A percentile compares a stretch with the other conserved stretches of the same genome.
Evolutionary conservation across 805 yeast genomes (phyloP).

Genomic region (Citeromyces nyonsensis): DNA sequence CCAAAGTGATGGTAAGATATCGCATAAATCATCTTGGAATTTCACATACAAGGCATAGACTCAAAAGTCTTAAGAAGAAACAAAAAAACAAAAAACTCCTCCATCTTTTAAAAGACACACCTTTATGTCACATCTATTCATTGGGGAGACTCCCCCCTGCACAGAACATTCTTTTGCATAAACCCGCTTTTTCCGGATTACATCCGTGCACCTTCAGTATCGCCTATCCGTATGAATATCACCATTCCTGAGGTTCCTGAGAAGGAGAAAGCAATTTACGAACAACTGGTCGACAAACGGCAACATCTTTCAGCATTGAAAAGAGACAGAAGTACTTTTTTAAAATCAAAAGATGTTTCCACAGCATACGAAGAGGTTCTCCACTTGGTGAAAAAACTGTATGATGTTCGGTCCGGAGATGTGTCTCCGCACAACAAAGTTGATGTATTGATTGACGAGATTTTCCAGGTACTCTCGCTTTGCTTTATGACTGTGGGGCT

Average conservation of each 20-base stretch:
- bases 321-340: constrained; percentile 47
- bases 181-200: too few relatives aligned
- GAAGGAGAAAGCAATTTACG: constrained; percentile 17
- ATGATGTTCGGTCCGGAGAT: constrained; percentile 24
- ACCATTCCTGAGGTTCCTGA: constrained; percentile 10
- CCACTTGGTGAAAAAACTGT: constrained; percentile 32
- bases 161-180: too few relatives aligned
- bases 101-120: too few relatives aligned
- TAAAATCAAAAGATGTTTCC: constrained; percentile 56
- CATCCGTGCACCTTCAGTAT: too few relatives aligned
- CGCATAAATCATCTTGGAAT: too few relatives aligned
- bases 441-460: constrained; percentile 72
- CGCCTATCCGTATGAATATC: too few relatives aligned
- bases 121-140: too few relatives aligned
- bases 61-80: too few relatives aligned
- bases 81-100: too few relatives aligned
- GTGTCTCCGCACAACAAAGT: constrained; percentile 29
- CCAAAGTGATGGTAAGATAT: too few relatives aligned
- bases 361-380: constrained; percentile 43
- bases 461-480: constrained; percentile 74
- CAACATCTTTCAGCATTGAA: constrained; percentile 29
- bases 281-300: constrained; percentile 24
- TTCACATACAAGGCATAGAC: too few relatives aligned
- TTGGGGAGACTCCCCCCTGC: too few relatives aligned
- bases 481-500: constrained; percentile 88